A percentile compares a stretch with the other conserved stretches of the same genome.
Conservation (phyloP, 2,329 filamentous ascomycete genomes). For the Lachnellula subtilissima region DNA sequence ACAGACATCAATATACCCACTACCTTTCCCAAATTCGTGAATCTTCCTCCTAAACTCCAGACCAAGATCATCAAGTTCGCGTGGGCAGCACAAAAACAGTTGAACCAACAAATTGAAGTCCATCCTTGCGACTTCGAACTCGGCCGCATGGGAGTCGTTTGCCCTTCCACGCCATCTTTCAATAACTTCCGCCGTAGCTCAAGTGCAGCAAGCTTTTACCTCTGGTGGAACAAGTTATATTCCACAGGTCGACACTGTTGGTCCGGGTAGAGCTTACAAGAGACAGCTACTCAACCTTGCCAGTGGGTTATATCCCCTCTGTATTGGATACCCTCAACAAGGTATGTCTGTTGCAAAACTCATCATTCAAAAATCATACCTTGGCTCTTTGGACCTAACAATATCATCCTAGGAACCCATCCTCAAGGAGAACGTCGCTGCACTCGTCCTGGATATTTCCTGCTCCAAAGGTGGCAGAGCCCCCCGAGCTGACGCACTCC, state of each 20-base stretch:
- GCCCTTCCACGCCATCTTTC: not conserved
- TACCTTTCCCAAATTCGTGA: not conserved
- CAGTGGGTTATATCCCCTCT: not conserved
- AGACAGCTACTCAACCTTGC: not conserved
- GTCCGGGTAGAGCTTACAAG: not conserved
- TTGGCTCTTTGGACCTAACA: no score
- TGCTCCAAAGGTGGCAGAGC: not conserved
- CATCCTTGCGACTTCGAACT: not conserved
- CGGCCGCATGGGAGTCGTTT: not conserved
- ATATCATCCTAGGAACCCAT: not conserved
- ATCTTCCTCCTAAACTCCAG: not conserved
- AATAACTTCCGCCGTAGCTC: not conserved
- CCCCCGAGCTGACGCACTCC: not conserved
- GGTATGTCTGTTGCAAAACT: not conserved
- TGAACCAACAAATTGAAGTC: not conserved
- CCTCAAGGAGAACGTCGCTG: not conserved
- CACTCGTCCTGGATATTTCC: not conserved
- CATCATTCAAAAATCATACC: no score
- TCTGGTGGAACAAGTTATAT: not conserved
- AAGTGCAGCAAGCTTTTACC: not conserved
- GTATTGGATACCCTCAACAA: not conserved
- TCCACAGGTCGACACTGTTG: not conserved
- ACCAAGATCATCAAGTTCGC: not conserved
- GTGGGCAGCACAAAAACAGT: not conserved
- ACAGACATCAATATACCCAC: not conserved